Conservation (phyloP, 1,139 yeast species). For the Lodderomyces pseudojiufengensis region DNA sequence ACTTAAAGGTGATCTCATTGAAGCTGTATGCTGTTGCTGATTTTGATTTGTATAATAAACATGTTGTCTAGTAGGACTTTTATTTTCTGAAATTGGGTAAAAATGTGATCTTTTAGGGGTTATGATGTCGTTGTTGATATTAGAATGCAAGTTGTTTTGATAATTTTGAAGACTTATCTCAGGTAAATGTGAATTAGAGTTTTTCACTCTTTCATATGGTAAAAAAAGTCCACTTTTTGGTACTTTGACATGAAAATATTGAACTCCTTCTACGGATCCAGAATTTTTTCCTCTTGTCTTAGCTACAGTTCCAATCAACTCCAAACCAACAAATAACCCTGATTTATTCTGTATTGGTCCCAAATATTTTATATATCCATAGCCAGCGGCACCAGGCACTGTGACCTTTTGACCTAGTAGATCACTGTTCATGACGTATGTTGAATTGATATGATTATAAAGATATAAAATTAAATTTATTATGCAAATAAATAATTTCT, state of each 20-base stretch:
- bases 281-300: conserved; percentile 43
- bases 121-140: not conserved
- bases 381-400: conserved; percentile 45
- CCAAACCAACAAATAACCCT: conserved; percentile 89
- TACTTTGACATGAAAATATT: conserved; percentile 46
- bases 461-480: no score
- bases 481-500: no score
- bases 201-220: conserved; percentile 58
- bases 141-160: not conserved
- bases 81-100: conserved; percentile 1
- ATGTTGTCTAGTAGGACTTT: not conserved
- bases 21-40: not conserved
- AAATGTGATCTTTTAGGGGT: conserved; percentile 1
- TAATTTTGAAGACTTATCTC: conserved; percentile 6
- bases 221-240: conserved; percentile 75
- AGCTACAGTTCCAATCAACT: conserved; percentile 61
- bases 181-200: conserved; percentile 30
- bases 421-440: conserved; percentile 11
- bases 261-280: conserved; percentile 43
- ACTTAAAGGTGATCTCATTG: conserved; percentile 6
- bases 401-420: conserved; percentile 34
- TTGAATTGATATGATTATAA: no score
- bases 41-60: not conserved
- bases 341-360: conserved; percentile 71
- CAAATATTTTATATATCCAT: conserved; percentile 64